Evolutionary conservation across 2,329 filamentous ascomycete genomes (phyloP).

Genomic region (Zymoseptoria passerinii): DNA sequence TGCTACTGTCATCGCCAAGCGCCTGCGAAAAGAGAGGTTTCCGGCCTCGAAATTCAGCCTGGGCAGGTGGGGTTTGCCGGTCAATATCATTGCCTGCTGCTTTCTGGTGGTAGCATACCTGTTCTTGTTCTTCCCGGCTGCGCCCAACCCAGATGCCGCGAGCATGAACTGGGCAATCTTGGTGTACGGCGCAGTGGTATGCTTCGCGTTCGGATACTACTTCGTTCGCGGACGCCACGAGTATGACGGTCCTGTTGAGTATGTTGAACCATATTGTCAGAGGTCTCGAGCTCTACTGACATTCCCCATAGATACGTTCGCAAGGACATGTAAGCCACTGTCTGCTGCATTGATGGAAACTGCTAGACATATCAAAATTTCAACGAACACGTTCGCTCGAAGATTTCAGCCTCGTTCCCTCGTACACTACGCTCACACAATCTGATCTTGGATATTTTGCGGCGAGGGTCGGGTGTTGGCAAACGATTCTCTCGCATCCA

Average conservation of each 20-base stretch:
- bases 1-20: conserved; percentile 15
- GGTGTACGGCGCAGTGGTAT: conserved; percentile 16
- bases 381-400: neutral
- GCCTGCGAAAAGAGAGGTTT: conserved; percentile 17
- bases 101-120: conserved; percentile 15
- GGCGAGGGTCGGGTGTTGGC: conserved; percentile 25
- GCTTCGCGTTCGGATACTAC: conserved; percentile 15
- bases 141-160: conserved; percentile 17
- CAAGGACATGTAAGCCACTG: conserved; percentile 8
- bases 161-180: conserved; percentile 27
- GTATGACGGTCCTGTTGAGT: conserved; percentile 20
- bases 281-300: neutral
- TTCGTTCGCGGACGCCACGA: conserved; percentile 13
- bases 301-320: conserved; percentile 1
- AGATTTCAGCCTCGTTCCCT: neutral
- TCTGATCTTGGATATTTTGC: conserved; percentile 30
- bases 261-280: neutral
- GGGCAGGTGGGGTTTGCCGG: conserved; percentile 24
- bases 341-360: neutral
- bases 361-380: neutral
- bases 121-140: conserved; percentile 21
- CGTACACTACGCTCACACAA: conserved; percentile 23
- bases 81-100: conserved; percentile 15
- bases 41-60: conserved; percentile 18
- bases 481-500: conserved; percentile 38